Evolutionary conservation across 768 basidiomycete genomes (phyloP), one percentile per base, ranked within the genome.

Genomic region (Lactarius vividus): DNA sequence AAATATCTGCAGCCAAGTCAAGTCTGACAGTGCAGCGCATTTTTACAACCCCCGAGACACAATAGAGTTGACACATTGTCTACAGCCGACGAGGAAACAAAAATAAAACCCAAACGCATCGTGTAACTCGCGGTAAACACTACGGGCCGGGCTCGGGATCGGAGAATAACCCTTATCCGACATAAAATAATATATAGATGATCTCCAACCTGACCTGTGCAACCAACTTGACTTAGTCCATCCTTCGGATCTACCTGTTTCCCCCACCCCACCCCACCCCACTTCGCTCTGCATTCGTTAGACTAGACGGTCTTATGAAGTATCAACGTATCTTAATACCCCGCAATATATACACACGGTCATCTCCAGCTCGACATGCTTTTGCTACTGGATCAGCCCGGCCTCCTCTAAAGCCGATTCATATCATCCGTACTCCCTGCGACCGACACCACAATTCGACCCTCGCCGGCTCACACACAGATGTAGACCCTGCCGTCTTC

Each of bases 241-340:
- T 29, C 29, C 20, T 54, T 55, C 49, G 49, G 49, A 52, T 2
- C 49, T 52, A 15, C 49, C 31, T 20, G 8, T 15, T 6, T 16
- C 23, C 23, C 52, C 52, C 7, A 31, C 33, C 33, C 10, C 1
- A 18, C 28, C 7, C 9, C 26, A 13, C 29, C 53, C 4, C 15
- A 7, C 52, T 31, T 10, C 8, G 4, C 31, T 55, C 18, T 33
- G 8, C 18, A 31, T n/a, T 20, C 9, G 10, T 20, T 33, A 33
- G 29, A 33, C 54, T 57, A 57, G 37, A 35, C 37, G 23, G 33
- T 23, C 57, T 23, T 18, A 57, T 57, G 57, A 57, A 57, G 35
- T 33, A 35, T 37, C n/a, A 46, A 52, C 44, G 54, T 57, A 66
- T 26, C 33, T 46, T 29, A n/a, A 66, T 66, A 66, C 61, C 65